Base-by-base conservation (phyloP, 2,329 filamentous ascomycete species). In the Fusarium nodosum region DNA sequence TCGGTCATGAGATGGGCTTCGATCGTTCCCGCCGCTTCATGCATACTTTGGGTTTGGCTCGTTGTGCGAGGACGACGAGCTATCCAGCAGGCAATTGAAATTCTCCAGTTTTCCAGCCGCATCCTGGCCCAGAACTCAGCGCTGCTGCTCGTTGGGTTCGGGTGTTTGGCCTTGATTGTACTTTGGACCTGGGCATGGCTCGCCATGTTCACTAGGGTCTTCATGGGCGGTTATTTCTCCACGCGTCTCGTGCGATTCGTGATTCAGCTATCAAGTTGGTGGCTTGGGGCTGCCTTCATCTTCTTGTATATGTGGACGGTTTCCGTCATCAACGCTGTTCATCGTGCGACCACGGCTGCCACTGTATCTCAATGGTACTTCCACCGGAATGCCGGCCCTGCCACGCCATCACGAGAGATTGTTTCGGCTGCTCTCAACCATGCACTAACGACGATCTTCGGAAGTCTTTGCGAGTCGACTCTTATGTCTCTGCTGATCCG, bases 361-460 rank as follows among this genome's bases (percentile, higher is more conserved):
- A 97, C 95, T 1, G 95, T 98, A 26, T 97, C 93, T 41, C 96
- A 99, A 79, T 99, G 96, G 96, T 99, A 99, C 80, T 99, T 98
- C 79, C 95, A 98, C 79, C 93, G 96, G 67, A 92, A 97, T 73
- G 89, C 90, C 7, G 87, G 90, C 13, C 93, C 95, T 7, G 85
- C 91, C 11, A 90, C 94, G 4, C 90, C 93, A 1, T 94, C 93
- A 2, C 85, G 87, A 59, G 91, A 94, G 57, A 91, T 98, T 48
- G 93, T 98, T 28, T 85, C 88, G 65, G 95, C 94, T 9, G 95
- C 94, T 16, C 83, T 97, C 45, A 84, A 85, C 51, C 96, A 99
- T 80, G 91, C 94, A 4, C 84, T 88, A 16, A 94, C 93, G 18
- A 95, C 93, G 3, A 90, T 97, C 38, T 97, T 97, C 75, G 96